Evolutionary conservation across 192 early-diverging fungal species (phyloP).

Genomic region (Entrophospora sp.): DNA sequence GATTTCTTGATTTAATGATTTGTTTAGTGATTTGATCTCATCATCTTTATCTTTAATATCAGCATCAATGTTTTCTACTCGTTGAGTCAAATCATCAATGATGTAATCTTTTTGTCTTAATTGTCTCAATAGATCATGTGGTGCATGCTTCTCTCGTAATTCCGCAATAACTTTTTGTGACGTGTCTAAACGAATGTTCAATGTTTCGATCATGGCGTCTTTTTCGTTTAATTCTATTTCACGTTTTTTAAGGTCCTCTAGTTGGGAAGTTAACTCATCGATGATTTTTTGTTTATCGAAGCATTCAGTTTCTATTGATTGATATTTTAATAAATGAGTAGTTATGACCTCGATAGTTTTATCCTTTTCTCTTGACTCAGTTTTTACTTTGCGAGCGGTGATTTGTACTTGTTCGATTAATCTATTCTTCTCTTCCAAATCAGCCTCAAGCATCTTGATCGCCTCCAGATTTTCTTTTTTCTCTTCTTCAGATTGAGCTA

Average conservation of each 20-base stretch:
- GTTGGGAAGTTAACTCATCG: neutral
- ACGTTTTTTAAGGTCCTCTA: neutral
- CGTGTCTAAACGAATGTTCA: conserved; percentile 17
- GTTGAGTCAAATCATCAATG: conserved; percentile 18
- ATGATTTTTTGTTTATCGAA: conserved; percentile 3
- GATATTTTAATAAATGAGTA: conserved; percentile 4
- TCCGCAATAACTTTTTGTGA: conserved; percentile 20
- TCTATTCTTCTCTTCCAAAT: conserved; percentile 1
- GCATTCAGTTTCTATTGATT: conserved; percentile 11
- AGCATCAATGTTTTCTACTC: conserved; percentile 16
- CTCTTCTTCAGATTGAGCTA: neutral
- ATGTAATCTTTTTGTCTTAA: conserved; percentile 21
- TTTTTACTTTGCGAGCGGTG: neutral
- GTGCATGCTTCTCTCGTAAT: conserved; percentile 20
- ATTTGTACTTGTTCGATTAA: neutral
- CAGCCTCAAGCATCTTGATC: too few relatives aligned
- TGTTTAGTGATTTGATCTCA: neutral
- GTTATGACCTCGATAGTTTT: neutral
- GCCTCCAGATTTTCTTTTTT: too few relatives aligned
- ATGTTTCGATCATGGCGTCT: conserved; percentile 13
- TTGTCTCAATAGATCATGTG: conserved; percentile 20
- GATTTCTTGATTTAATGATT: neutral
- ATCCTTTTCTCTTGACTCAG: conserved; percentile 5
- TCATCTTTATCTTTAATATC: conserved; percentile 19
- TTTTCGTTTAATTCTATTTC: conserved; percentile 18